Evolutionary conservation across 2,329 filamentous ascomycete genomes (phyloP), one percentile per base, ranked within the genome.

Genomic region (Aspergillus fijiensis): DNA sequence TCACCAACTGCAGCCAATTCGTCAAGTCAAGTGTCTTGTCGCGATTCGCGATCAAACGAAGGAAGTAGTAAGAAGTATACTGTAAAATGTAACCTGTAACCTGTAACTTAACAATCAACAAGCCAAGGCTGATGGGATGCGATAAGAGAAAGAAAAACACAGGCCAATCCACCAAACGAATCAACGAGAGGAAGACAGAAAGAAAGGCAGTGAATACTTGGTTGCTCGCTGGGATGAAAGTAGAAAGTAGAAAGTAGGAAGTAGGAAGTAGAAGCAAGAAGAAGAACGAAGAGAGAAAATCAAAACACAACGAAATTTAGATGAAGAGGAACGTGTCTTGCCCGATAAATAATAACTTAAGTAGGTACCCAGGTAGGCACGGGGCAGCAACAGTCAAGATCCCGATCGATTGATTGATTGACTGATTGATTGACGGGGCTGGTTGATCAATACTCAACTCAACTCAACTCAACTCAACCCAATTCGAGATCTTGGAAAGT

Each of bases 1-100:
- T 66, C 62, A 66, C 62, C 60, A 60, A 58, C 21, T 51, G 58
- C 47, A 58, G 62, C 60, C 59, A 54, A 63, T 63, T 45, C 57
- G 60, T 49, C 53, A 45, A n/a, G 16, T 35, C 33, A 39, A 35
- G 53, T 65, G 25, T 58, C 58, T 35, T 12, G 11, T 60, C 59
- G 49, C 35, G 55, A 49, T 51, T 52, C 19, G 45, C 49, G 25
- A 39, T 50, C 27, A 57, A 60, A 61, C 29, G 57, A 65, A 52
- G 25, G 52, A 53, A 54, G 49, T 63, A 49, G 10, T 16, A 35
- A 35, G 14, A 29, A 62, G 62, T 64, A 57, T 59, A 35, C 33
- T 35, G 33, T 29, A 29, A 29, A 29, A 29, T 29, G 27, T 29
- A 29, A 29, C 27, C 27, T 29, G 27, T 29, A 29, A 10, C 27